Evolutionary conservation across 768 basidiomycete genomes (phyloP), one percentile per base, ranked within the genome.

Genomic region (Phanerochaete sordida): DNA sequence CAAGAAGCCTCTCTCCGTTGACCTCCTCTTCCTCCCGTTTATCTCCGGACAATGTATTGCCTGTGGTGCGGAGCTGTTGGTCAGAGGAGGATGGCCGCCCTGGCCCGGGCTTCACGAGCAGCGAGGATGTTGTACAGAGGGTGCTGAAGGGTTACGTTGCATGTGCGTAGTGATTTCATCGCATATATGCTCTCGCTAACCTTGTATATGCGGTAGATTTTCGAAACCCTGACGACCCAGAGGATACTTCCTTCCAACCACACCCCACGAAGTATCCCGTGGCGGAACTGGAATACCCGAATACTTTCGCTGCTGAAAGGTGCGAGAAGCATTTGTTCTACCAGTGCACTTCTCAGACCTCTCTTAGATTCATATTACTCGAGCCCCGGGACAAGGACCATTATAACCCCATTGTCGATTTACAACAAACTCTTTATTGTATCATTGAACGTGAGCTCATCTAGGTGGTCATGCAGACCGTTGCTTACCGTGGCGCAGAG

Each of bases 301-400:
- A 90, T 71, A 80, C 72, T 27, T 74, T 79, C 57, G 86, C 90
- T 47, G 75, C 76, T 57, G 91, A 93, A 77, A 80, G 79, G 91
- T 92, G 58, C 57, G 73, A 27, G 43, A 7, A 15, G 28, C 9
- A 3, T 9, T 2, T 37, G 15, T 56, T 43, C 9, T n/a, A 16
- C 15, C 39, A 6, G 7, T 1, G 23, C n/a, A 16, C 37, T n/a
- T 43, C 48, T 45, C 23, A 26, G 51, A 30, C 57, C 45, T 31
- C 56, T 33, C 21, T 59, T 28, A 92, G 90, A 70, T 93, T 85
- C 75, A 81, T 90, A 62, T 79, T 93, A 60, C 80, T 93, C 55
- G 84, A 81, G 46, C 92, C 92, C 30, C 90, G 86, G 67, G 91
- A 94, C 77, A 85, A 85, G 65, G 91, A 94, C 65, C 90, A 93